Evolutionary conservation across 495 filamentous ascomycete species (phyloP).

Genomic region (Terfezia boudieri): DNA sequence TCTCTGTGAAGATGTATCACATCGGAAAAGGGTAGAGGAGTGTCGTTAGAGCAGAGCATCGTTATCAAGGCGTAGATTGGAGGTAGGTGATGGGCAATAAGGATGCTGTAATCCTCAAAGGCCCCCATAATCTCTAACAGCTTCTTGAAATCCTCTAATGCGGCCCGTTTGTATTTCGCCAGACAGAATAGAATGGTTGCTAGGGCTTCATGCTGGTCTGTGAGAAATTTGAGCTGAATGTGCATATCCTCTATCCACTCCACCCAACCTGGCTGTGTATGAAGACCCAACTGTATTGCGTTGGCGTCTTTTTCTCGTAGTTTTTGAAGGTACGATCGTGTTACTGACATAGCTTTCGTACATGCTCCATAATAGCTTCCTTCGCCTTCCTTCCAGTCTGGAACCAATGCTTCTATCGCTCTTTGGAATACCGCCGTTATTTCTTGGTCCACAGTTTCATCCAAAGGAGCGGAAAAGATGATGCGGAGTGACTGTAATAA

Average conservation of each 20-base stretch:
- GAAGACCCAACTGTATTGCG: conserved; percentile 41
- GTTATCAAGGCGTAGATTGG: conserved; percentile 48
- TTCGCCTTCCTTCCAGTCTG: conserved; percentile 19
- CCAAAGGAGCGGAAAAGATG: conserved; percentile 39
- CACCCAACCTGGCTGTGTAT: conserved; percentile 30
- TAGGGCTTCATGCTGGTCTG: conserved; percentile 74
- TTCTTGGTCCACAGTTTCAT: conserved; percentile 30
- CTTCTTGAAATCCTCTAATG: conserved; percentile 44
- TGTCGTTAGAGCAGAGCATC: conserved; percentile 49
- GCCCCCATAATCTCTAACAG: conserved; percentile 42
- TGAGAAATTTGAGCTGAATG: conserved; percentile 47
- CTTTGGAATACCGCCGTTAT: conserved; percentile 17
- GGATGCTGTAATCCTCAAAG: conserved; percentile 47
- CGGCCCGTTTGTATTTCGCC: conserved; percentile 47
- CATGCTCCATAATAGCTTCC: conserved; percentile 21
- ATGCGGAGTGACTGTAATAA: conserved; percentile 65
- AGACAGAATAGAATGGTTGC: conserved; percentile 51
- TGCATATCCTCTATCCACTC: conserved; percentile 48
- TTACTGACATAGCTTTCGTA: conserved; percentile 36
- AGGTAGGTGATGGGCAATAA: conserved; percentile 59
- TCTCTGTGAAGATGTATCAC: conserved; percentile 45
- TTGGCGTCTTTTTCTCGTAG: conserved; percentile 51
- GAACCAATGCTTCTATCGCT: neutral
- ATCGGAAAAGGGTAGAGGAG: conserved; percentile 34
- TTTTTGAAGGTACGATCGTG: conserved; percentile 47